Conservation (phyloP, 345 rosid species). For the Fremontodendron californicum region DNA sequence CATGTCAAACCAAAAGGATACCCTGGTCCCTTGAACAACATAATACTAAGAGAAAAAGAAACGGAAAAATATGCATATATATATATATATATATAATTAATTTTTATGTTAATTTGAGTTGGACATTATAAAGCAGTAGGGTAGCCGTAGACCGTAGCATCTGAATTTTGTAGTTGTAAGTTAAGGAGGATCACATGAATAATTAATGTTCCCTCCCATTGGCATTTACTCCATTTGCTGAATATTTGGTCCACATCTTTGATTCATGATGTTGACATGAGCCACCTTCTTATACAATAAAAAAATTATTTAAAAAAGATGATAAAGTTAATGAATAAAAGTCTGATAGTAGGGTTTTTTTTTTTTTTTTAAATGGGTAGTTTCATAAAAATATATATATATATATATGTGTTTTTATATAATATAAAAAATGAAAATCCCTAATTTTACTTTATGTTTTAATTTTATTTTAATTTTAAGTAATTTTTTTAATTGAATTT, state of each 20-base stretch:
- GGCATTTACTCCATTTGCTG: conserved; percentile 31
- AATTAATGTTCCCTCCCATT: conserved; percentile 33
- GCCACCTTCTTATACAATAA: background rate
- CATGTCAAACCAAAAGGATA: too few relatives aligned
- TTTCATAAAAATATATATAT: too few relatives aligned
- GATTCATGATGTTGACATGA: conserved; percentile 28
- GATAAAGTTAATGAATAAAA: too few relatives aligned
- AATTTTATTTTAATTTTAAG: too few relatives aligned
- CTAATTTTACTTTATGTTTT: too few relatives aligned
- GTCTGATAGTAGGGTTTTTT: too few relatives aligned
- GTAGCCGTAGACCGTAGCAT: conserved; percentile 8
- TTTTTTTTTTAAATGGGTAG: too few relatives aligned
- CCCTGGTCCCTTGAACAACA: too few relatives aligned
- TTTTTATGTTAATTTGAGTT: conserved; percentile 11
- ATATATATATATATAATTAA: background rate
- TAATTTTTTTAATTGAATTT: too few relatives aligned
- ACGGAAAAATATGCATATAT: conserved; percentile 2
- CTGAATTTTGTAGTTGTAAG: conserved; percentile 37
- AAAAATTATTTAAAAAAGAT: too few relatives aligned
- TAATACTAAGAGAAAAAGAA: background rate
- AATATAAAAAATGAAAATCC: too few relatives aligned
- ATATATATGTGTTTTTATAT: too few relatives aligned
- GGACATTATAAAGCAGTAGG: conserved; percentile 10
- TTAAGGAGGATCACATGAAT: conserved; percentile 42
- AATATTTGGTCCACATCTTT: conserved; percentile 38